phyloP scores from a whole-genome alignment of 495 filamentous ascomycete genomes.

The Hyaloscypha finlandica region DNA sequence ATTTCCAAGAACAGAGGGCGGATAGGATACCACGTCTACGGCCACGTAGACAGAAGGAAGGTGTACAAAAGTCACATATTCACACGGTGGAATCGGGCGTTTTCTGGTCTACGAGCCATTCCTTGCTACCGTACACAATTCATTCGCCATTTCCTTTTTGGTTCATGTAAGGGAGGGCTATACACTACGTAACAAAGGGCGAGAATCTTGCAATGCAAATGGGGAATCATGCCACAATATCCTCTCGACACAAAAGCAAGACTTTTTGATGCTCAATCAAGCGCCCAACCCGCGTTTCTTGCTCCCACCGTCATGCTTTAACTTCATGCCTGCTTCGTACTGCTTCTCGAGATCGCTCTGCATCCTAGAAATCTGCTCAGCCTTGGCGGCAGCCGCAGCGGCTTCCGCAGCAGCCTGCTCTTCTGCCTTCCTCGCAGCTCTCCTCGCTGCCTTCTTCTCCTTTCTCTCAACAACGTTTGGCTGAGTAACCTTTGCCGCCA shows the following conservation, averaged over 20 bases:
- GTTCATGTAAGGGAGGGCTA: background rate
- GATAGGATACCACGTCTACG: constrained; percentile 1
- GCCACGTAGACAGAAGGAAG: background rate
- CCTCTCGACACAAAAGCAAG: background rate
- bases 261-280: constrained; percentile 30
- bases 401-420: constrained; percentile 8
- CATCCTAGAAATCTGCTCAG: constrained; percentile 35
- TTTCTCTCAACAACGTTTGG: constrained; percentile 2
- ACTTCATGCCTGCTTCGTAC: constrained; percentile 56
- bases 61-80: constrained; percentile 2
- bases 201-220: constrained; percentile 16
- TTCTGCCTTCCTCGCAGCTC: constrained; percentile 7
- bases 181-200: constrained; percentile 5
- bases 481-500: background rate
- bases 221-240: constrained; percentile 12
- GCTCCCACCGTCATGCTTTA: constrained; percentile 54
- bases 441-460: background rate
- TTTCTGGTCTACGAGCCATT: background rate
- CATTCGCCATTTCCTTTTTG: background rate
- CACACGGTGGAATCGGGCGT: background rate
- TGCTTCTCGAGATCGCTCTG: constrained; percentile 60
- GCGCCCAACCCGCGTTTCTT: constrained; percentile 58
- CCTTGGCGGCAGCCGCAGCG: constrained; percentile 9
- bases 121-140: background rate
- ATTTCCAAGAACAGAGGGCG: background rate